Base-by-base conservation (phyloP, 139 green algal species). In the Chlorella sp. region DNA sequence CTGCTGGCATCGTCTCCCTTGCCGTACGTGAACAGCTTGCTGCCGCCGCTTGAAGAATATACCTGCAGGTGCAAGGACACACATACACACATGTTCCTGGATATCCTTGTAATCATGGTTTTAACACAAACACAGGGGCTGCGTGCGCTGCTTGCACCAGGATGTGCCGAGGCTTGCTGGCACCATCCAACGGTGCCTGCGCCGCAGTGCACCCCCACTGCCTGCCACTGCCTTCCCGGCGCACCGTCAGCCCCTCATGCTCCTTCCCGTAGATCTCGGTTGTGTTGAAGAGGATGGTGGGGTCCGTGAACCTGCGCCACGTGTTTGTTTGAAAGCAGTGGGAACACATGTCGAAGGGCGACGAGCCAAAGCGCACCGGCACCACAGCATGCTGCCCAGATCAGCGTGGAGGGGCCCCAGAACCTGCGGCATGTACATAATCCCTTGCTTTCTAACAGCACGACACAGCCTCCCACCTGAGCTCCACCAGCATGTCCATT, bases 1-100 rank as follows among this genome's bases (percentile, higher is more conserved):
- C 34, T 36, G 32, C 30, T 73, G 7, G 85, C 75, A 1, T 89
- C 85, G 71, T 89, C 85, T 0, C 85, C 85, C 11, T 30, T 48
- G 42, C 85, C 85, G 24, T 83, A 48, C 19, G 85, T 83, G 48
- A 83, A 89, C 81, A 86, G 42, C 32, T 76, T 71, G n/a, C 21
- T 73, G 30, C 81, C 81, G 57, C 81, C 81, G 81, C 81, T 86
- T 2, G 81, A 86, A 1, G 60, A 64, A 37, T 66, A 42, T 2
- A 84, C 78, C 24, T 84, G 39, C 48, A 57, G 48, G 48, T 5
- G 48, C 48, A 9, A 9, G 48, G 48, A 9, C 48, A 57, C 48
- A 57, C 9, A 9, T 9, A 57, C 48, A 57, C 7, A 57, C 5
- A 9, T 57, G 48, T 57, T 57, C 48, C 48, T 57, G 48, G n/a